Evolutionary conservation across 768 basidiomycete species (phyloP), one percentile per base, ranked within the genome.

Genomic region (Serpula lacrymans): DNA sequence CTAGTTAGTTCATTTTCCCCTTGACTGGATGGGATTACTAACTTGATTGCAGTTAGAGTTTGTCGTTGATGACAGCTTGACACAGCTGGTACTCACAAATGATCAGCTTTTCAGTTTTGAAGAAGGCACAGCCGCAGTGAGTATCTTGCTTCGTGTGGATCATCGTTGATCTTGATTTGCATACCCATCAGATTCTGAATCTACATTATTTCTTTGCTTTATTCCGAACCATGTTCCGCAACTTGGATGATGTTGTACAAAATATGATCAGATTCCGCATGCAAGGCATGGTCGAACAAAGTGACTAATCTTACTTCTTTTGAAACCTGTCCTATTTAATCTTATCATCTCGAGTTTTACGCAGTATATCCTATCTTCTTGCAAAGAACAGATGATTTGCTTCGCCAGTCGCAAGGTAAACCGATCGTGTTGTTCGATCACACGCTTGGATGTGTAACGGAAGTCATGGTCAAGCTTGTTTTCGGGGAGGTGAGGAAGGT

Each of bases 61-160:
- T 41, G 57, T 65, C 38, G 57, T 63, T n/a, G 50, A 56, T 16
- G 47, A 54, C 9, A 50, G 50, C 8, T 49, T 55, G 22, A 53
- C 56, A 12, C 51, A 57, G 20, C 44, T 55, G 23, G 52, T 63
- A 6, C 51, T 63, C 33, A 57, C 53, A 2, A 52, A 54, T n/a
- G 54, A 63, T 32, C 51, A 51, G 12, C 37, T 52, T 0, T 60
- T 62, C 41, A 63, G 63, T 39, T 63, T 65, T 35, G 63, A 65
- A 44, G 43, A 55, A 27, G 63, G 59, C 3, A 56, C 54, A 12
- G 58, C 60, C 9, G 53, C 50, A 16, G 63, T 65, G 34, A 25
- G 47, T 34, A 23, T 5, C 9, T 29, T 23, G n/a, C n/a, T n/a
- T n/a, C n/a, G n/a, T n/a, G n/a, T 20, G 28, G n/a, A 6, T 9